Evolutionary conservation across 768 basidiomycete species (phyloP).

Genomic region (Infundibulicybe gibba): DNA sequence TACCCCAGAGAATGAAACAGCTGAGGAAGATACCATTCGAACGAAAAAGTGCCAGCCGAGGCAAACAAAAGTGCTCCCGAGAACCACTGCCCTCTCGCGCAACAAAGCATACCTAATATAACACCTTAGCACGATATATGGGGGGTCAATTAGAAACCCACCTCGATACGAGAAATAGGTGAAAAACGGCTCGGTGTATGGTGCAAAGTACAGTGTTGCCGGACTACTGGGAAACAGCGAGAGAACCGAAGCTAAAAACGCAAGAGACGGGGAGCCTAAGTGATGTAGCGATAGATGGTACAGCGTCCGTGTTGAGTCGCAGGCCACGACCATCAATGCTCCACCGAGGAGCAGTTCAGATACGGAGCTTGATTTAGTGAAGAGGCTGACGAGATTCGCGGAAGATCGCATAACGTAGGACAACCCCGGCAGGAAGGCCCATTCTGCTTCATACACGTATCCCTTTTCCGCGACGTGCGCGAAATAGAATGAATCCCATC

Average conservation of each 20-base stretch:
- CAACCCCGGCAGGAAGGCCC: slow-evolving; percentile 82
- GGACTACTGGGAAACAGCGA: slow-evolving; percentile 84
- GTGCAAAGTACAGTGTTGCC: slow-evolving; percentile 61
- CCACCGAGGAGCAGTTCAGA: slow-evolving; percentile 31
- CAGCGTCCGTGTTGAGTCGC: slow-evolving; percentile 41
- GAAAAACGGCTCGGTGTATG: slow-evolving; percentile 86
- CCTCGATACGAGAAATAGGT: slow-evolving; percentile 78
- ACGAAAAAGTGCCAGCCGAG: slow-evolving; percentile 60
- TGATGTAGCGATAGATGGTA: slow-evolving; percentile 59
- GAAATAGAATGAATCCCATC: slow-evolving; percentile 93
- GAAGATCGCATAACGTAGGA: slow-evolving; percentile 48
- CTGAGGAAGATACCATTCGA: slow-evolving; percentile 75
- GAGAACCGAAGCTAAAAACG: slow-evolving; percentile 58
- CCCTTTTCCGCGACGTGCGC: slow-evolving; percentile 55
- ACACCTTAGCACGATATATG: background rate
- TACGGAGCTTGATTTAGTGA: slow-evolving; percentile 1
- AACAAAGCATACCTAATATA: slow-evolving; percentile 55
- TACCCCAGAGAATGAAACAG: slow-evolving; percentile 79
- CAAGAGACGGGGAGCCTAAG: slow-evolving; percentile 51
- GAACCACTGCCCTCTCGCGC: slow-evolving; percentile 46
- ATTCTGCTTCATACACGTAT: slow-evolving; percentile 71
- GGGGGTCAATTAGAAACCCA: slow-evolving; percentile 18
- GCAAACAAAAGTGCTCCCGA: slow-evolving; percentile 59
- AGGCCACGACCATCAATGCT: slow-evolving; percentile 32
- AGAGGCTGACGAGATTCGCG: slow-evolving; percentile 17